Evolutionary conservation across 805 yeast genomes (phyloP), one percentile per base, ranked within the genome.

Genomic region (Candida odintsovae): DNA sequence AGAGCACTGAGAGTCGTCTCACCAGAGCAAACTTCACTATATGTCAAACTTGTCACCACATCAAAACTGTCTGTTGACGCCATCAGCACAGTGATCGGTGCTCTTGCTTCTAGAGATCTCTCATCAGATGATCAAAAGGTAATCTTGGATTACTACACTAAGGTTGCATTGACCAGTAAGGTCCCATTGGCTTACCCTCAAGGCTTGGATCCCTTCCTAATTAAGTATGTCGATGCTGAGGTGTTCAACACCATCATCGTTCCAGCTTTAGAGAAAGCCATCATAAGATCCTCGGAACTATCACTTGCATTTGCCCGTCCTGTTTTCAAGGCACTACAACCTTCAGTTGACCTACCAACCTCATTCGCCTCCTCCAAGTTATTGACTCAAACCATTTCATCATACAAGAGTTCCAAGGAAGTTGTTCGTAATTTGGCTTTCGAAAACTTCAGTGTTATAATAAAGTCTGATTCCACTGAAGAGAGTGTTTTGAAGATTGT

Each of bases 241-340:
- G 59, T 64, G 4, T 69, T 82, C 43, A 62, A 59, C 19, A 50
- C 64, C 2, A 44, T 52, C 7, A 56, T 85, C 16, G 64, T 80
- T 7, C 88, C 95, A 2, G 72, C 76, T 18, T 56, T 90, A 42
- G 90, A 86, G 56, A 88, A 85, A 59, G 77, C 90, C 1, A 71
- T 84, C 42, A 69, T 90, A 52, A 77, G 96, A 62, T 79, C 95
- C 2, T 83, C 96, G 0, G 97, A 89, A 58, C 63, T 70, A 35
- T 77, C 87, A 0, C 76, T 88, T 47, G 73, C 72, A 18, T 60
- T 83, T n/a, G 61, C 85, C 3, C 76, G 81, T 4, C 69, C 72
- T 11, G 58, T 89, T 9, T 69, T 83, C 23, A 35, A 38, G 2
- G 50, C 65, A 8, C 26, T 64, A 4, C 45, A 69, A 4, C 45